These are phyloP conservation scores for Lathyrus oleraceus DNA, from an alignment of 306 rosid genomes.

Conservation along the genomic window DNA sequence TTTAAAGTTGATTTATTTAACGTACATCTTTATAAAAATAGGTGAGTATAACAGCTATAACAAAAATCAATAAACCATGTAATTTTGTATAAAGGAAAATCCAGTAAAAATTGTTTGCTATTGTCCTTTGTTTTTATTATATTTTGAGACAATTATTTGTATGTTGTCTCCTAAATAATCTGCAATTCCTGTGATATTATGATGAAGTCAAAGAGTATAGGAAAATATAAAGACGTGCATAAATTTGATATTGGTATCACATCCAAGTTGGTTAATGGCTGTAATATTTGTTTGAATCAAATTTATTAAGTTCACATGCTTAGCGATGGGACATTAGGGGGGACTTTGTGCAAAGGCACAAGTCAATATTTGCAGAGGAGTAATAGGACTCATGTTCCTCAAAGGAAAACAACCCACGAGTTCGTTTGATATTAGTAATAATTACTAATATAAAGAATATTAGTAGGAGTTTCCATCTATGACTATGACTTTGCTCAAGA, in stretches of 20 bases:
- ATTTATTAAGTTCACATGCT: constrained; percentile 28
- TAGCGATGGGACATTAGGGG: not conserved
- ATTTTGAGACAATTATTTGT: not conserved
- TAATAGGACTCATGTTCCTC: constrained; percentile 53
- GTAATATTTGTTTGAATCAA: constrained; percentile 33
- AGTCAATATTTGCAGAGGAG: constrained; percentile 43
- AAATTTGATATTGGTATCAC: constrained; percentile 12
- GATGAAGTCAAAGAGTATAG: not conserved
- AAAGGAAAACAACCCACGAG: constrained; percentile 44
- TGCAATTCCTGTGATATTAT: not conserved
- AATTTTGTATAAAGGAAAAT: too few species aligned
- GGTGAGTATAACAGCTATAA: too few species aligned
- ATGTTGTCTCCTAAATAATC: not conserved
- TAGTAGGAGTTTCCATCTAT: not conserved
- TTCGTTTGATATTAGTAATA: too few species aligned
- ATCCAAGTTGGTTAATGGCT: constrained; percentile 8
- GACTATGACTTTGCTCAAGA: not conserved
- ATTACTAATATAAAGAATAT: not conserved
- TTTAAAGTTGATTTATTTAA: too few species aligned
- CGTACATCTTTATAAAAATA: too few species aligned
- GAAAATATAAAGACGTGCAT: not conserved
- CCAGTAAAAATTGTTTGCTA: not conserved
- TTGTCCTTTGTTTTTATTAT: too few species aligned
- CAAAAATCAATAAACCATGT: too few species aligned
- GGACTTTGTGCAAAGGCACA: constrained; percentile 17